phyloP scores from a whole-genome alignment of 495 filamentous ascomycete genomes.

The Aspergillus haitiensis region DNA sequence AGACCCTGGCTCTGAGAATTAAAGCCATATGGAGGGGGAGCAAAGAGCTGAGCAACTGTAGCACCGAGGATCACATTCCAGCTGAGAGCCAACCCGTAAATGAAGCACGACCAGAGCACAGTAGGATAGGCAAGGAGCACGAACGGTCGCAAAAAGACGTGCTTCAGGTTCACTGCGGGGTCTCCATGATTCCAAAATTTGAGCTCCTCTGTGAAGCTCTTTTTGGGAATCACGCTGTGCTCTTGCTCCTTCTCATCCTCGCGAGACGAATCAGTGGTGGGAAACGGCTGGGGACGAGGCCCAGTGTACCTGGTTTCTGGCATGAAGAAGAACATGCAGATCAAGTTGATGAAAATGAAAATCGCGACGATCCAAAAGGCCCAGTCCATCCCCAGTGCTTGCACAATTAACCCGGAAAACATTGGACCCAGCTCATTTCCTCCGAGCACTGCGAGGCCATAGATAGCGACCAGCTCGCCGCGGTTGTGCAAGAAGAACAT shows the following conservation, averaged over 20 bases:
- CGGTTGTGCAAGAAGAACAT: conserved; percentile 60
- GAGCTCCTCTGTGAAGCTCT: conserved; percentile 37
- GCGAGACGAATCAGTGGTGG: conserved; percentile 8
- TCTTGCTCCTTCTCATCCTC: conserved; percentile 11
- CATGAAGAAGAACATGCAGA: conserved; percentile 52
- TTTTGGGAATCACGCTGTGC: conserved; percentile 8
- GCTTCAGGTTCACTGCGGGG: conserved; percentile 43
- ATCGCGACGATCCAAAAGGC: conserved; percentile 54
- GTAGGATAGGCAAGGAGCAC: conserved; percentile 49
- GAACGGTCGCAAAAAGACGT: conserved; percentile 47
- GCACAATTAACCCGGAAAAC: conserved; percentile 52
- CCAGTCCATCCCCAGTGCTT: conserved; percentile 46
- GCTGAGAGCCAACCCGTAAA: conserved; percentile 35
- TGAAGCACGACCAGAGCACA: conserved; percentile 50
- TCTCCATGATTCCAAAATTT: conserved; percentile 38
- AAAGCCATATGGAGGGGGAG: conserved; percentile 51
- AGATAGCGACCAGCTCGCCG: conserved; percentile 48
- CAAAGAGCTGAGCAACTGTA: conserved; percentile 52
- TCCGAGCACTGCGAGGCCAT: conserved; percentile 44
- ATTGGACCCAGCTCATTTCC: conserved; percentile 50
- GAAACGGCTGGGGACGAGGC: conserved; percentile 15
- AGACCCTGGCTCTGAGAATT: conserved; percentile 48
- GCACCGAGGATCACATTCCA: conserved; percentile 54
- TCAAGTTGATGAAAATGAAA: conserved; percentile 43
- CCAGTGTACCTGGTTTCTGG: conserved; percentile 50